These are phyloP conservation scores for Emergomyces orientalis DNA, from an alignment of 2,329 filamentous ascomycete genomes.

Conservation along the genomic window DNA sequence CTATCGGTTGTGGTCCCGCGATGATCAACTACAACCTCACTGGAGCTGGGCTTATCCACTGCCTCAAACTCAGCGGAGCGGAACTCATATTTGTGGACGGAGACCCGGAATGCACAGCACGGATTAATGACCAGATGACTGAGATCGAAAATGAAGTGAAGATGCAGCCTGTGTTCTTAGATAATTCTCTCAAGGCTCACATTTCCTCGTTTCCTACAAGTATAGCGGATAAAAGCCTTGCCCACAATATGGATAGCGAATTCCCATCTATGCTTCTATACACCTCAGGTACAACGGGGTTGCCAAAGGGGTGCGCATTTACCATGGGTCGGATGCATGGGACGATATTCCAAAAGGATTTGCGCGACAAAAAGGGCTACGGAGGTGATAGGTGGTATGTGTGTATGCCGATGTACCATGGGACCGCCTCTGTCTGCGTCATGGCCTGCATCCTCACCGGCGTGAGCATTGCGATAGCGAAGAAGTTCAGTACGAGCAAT, in stretches of 20 bases:
- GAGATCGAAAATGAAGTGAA: slow-evolving; percentile 47
- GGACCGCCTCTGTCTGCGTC: slow-evolving; percentile 56
- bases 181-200: slow-evolving; percentile 39
- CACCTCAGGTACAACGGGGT: slow-evolving; percentile 66
- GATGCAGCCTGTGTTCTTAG: slow-evolving; percentile 49
- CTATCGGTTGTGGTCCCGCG: slow-evolving; percentile 59
- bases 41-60: slow-evolving; percentile 56
- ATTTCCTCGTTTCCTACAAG: slow-evolving; percentile 43
- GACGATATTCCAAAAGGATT: slow-evolving; percentile 28
- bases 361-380: slow-evolving; percentile 23
- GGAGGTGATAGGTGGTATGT: slow-evolving; percentile 57
- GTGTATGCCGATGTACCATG: slow-evolving; percentile 71
- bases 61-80: slow-evolving; percentile 49
- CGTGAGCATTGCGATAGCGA: slow-evolving; percentile 33
- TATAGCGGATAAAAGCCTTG: slow-evolving; percentile 48
- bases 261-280: slow-evolving; percentile 59
- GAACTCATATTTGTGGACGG: slow-evolving; percentile 52
- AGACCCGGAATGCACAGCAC: slow-evolving; percentile 43
- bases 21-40: slow-evolving; percentile 63
- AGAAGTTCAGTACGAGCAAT: slow-evolving; percentile 53
- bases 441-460: slow-evolving; percentile 48
- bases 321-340: slow-evolving; percentile 42
- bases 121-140: slow-evolving; percentile 46
- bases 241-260: slow-evolving; percentile 42
- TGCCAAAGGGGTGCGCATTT: slow-evolving; percentile 62